These are phyloP conservation scores for Mallotus nudiflorus DNA, from an alignment of 345 rosid species.

Conservation along the genomic window DNA sequence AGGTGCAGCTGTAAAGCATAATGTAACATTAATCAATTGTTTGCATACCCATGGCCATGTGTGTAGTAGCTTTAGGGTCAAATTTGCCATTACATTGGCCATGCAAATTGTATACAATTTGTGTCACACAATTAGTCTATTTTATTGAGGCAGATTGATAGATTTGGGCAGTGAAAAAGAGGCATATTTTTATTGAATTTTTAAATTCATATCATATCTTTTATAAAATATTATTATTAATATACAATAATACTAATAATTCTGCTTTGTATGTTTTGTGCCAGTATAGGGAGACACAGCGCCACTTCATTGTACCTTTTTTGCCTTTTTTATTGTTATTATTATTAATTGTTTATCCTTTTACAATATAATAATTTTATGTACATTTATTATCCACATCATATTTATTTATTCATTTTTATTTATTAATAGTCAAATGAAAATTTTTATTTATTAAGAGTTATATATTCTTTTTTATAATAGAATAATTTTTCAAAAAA, in stretches of 20 bases:
- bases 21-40: constrained; percentile 11
- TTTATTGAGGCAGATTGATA: constrained; percentile 36
- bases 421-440: no score
- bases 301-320: constrained; percentile 53
- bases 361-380: not conserved
- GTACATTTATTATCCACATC: no score
- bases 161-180: constrained; percentile 61
- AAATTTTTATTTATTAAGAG: no score
- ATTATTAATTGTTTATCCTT: not conserved
- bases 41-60: not conserved
- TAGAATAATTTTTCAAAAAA: no score
- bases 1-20: constrained; percentile 31
- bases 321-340: not conserved
- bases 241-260: not conserved
- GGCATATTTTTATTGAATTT: constrained; percentile 39
- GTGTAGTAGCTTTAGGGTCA: not conserved
- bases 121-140: constrained; percentile 5
- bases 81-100: constrained; percentile 4
- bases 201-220: constrained; percentile 10
- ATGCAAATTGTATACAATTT: constrained; percentile 2
- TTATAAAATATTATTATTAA: no score
- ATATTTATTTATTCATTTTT: no score
- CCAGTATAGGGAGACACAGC: constrained; percentile 52
- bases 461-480: no score
- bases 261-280: constrained; percentile 38